Evolutionary conservation across 345 rosid species (phyloP).

Genomic region (Salix purpurea): DNA sequence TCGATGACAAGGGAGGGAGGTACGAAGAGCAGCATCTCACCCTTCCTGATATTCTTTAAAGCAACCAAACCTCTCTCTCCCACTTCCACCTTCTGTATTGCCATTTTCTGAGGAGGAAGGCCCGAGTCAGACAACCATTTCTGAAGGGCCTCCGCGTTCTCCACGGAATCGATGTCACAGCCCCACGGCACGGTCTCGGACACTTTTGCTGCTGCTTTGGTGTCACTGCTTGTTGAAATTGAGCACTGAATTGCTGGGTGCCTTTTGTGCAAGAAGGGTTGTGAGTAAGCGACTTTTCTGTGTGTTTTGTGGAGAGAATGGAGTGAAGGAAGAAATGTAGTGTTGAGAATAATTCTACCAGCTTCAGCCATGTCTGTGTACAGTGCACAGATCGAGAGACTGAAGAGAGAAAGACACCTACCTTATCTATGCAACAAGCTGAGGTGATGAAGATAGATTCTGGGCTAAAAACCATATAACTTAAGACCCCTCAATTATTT

Average conservation of each 20-base stretch:
- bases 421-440: neutral
- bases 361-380: slow-evolving; percentile 54
- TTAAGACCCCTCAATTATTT: too few species aligned
- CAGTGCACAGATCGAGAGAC: slow-evolving; percentile 15
- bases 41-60: slow-evolving; percentile 69
- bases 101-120: slow-evolving; percentile 84
- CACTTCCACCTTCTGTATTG: slow-evolving; percentile 63
- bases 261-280: slow-evolving; percentile 20
- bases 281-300: neutral
- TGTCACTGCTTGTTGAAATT: slow-evolving; percentile 41
- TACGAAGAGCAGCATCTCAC: slow-evolving; percentile 87
- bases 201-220: slow-evolving; percentile 15
- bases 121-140: slow-evolving; percentile 80
- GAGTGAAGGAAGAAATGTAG: slow-evolving; percentile 44
- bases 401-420: neutral
- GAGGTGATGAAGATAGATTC: neutral
- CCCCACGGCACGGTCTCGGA: slow-evolving; percentile 56
- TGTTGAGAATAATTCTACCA: slow-evolving; percentile 41
- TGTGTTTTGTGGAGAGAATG: slow-evolving; percentile 33
- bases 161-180: slow-evolving; percentile 46
- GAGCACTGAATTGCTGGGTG: slow-evolving; percentile 36
- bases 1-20: slow-evolving; percentile 87
- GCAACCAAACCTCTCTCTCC: slow-evolving; percentile 95
- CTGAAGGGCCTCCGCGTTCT: slow-evolving; percentile 70
- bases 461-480: neutral